Base-by-base conservation (phyloP, 805 yeast species). In the Wickerhamiella occidentalis region DNA sequence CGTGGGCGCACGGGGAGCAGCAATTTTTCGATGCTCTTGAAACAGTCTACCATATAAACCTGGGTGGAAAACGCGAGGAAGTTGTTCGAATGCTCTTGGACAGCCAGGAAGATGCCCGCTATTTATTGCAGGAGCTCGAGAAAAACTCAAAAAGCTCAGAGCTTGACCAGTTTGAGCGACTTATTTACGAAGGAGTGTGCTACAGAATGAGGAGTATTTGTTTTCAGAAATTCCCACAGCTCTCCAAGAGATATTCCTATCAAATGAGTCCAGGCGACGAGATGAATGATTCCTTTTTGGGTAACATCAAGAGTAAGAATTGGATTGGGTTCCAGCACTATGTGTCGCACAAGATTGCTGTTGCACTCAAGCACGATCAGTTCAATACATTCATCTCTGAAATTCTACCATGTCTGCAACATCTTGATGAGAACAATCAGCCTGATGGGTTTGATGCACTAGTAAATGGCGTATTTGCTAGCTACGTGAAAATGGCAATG, bases 341-440 rank as follows among this genome's bases (percentile, higher is more conserved):
- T 46, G 47, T 56, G n/a, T 47, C 52, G 13, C 52, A 52, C 37
- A 51, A 51, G 19, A 47, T 48, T 3, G 49, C 48, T 1, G 18
- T 41, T 2, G 47, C 55, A 1, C 36, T 57, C 9, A 48, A 45
- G 17, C 19, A 15, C 2, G 49, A 46, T 15, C 38, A 33, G 7
- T 52, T 48, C 6, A n/a, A 25, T 7, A n/a, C 43, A 8, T 47
- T 56, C 25, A 21, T 23, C 1, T 19, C 17, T 4, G 55, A 56
- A n/a, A 22, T 54, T n/a, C 23, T 50, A 18, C 48, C 33, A 1
- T 48, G 53, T n/a, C 22, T 56, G 19, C 37, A 28, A 18, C 26
- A 48, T 9, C 15, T 17, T 1, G 52, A 45, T 33, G 1, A 23
- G 11, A n/a, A 23, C 13, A 26, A 17, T 13, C 29, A 15, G 25